Evolutionary conservation across 2,329 filamentous ascomycete genomes (phyloP).

Genomic region (Aspergillus carbonarius): DNA sequence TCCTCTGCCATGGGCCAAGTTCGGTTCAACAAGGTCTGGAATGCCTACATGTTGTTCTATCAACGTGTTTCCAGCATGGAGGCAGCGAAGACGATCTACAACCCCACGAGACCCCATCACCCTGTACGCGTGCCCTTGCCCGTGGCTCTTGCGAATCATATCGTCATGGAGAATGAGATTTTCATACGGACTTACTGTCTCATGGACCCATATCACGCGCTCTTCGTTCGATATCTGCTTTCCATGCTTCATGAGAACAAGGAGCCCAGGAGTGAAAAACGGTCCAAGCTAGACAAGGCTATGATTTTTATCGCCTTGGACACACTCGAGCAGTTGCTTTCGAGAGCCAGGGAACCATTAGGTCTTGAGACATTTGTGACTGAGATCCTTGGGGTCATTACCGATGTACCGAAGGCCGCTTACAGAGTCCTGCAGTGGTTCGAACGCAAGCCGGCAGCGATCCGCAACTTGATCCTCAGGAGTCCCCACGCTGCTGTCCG

Average conservation of each 20-base stretch:
- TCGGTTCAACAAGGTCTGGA: slow-evolving; percentile 67
- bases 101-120: slow-evolving; percentile 48
- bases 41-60: slow-evolving; percentile 98
- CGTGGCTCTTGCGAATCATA: slow-evolving; percentile 51
- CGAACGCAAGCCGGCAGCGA: slow-evolving; percentile 51
- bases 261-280: slow-evolving; percentile 50
- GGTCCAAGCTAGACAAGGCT: slow-evolving; percentile 47
- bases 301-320: slow-evolving; percentile 47
- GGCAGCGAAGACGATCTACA: slow-evolving; percentile 52
- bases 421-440: slow-evolving; percentile 64
- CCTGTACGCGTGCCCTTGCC: slow-evolving; percentile 51
- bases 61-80: slow-evolving; percentile 70
- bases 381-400: slow-evolving; percentile 53
- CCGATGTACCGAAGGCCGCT: slow-evolving; percentile 56
- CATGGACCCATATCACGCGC: slow-evolving; percentile 69
- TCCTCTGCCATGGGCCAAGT: slow-evolving; percentile 46
- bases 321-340: slow-evolving; percentile 74
- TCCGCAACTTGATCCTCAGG: slow-evolving; percentile 66
- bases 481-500: slow-evolving; percentile 61
- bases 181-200: slow-evolving; percentile 76
- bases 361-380: slow-evolving; percentile 59
- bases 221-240: slow-evolving; percentile 66
- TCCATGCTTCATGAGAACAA: slow-evolving; percentile 54
- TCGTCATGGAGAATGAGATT: slow-evolving; percentile 69
- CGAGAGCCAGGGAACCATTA: slow-evolving; percentile 67